phyloP scores from a whole-genome alignment of 2,329 filamentous ascomycete genomes.

The Cladosporium sp. region DNA sequence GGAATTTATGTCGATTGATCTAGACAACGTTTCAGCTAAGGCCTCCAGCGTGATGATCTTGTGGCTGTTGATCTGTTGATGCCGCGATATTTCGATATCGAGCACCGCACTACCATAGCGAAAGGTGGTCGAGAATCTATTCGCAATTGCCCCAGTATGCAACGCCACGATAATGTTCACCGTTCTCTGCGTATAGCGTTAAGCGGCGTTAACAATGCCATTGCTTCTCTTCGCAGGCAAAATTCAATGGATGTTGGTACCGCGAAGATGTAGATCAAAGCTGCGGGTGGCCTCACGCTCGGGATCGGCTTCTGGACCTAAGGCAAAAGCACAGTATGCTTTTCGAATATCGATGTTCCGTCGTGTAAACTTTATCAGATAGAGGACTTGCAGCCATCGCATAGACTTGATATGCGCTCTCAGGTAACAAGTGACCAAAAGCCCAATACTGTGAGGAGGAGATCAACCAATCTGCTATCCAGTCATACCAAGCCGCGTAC shows the following conservation, averaged over 20 bases:
- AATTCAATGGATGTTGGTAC: slow-evolving; percentile 55
- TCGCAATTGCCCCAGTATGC: slow-evolving; percentile 64
- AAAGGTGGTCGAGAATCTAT: slow-evolving; percentile 55
- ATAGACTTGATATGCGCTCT: slow-evolving; percentile 59
- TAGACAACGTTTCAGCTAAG: not conserved
- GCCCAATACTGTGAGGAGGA: not conserved
- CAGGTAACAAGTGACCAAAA: slow-evolving; percentile 60
- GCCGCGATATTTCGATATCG: slow-evolving; percentile 54
- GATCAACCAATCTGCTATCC: not conserved
- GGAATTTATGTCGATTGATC: not conserved
- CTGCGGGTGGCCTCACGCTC: slow-evolving; percentile 53
- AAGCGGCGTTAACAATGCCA: slow-evolving; percentile 62
- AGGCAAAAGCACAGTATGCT: slow-evolving; percentile 55
- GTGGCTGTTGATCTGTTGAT: not conserved
- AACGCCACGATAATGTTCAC: slow-evolving; percentile 66
- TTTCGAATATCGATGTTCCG: slow-evolving; percentile 26
- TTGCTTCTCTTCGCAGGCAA: slow-evolving; percentile 61
- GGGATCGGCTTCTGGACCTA: slow-evolving; percentile 60
- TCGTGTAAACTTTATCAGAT: not conserved
- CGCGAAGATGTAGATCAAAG: slow-evolving; percentile 58
- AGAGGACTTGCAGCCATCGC: slow-evolving; percentile 30
- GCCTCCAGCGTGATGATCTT: not conserved
- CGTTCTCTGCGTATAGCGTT: slow-evolving; percentile 62
- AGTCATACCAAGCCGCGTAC: not conserved
- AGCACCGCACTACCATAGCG: slow-evolving; percentile 60